Percentiles rank a stretch among this genome's conserved stretches.
These are phyloP conservation scores for Myxozyma monticola DNA, from an alignment of 805 yeast genomes.

Conservation along the genomic window DNA sequence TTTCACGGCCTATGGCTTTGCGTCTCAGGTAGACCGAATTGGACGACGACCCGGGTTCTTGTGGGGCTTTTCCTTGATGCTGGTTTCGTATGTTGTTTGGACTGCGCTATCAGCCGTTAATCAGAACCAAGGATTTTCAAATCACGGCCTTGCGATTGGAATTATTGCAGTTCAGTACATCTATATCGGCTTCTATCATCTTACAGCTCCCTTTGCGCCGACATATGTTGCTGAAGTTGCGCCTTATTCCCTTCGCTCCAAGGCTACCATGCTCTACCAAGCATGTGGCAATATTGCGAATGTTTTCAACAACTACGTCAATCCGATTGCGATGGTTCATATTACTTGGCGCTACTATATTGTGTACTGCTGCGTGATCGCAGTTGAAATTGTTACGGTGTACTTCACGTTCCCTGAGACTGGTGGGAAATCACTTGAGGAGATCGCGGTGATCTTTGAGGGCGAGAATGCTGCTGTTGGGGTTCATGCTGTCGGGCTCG, in stretches of 20 bases:
- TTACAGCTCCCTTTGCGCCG: slow-evolving; percentile 48
- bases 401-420: slow-evolving; percentile 47
- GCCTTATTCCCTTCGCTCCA: slow-evolving; percentile 40
- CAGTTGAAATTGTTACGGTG: slow-evolving; percentile 38
- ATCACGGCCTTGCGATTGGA: slow-evolving; percentile 47
- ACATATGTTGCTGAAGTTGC: slow-evolving; percentile 44
- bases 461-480: slow-evolving; percentile 6
- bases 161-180: slow-evolving; percentile 52
- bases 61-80: slow-evolving; percentile 43
- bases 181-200: slow-evolving; percentile 41
- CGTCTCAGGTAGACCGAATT: slow-evolving; percentile 36
- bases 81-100: slow-evolving; percentile 45
- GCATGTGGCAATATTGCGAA: slow-evolving; percentile 16
- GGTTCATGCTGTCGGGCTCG: slow-evolving; percentile 1
- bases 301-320: slow-evolving; percentile 39
- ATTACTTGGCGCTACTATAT: slow-evolving; percentile 49
- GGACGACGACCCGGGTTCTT: slow-evolving; percentile 29
- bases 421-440: slow-evolving; percentile 46
- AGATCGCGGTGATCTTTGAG: slow-evolving; percentile 38
- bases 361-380: slow-evolving; percentile 44
- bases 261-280: slow-evolving; percentile 39
- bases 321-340: slow-evolving; percentile 46
- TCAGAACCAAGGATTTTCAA: slow-evolving; percentile 45
- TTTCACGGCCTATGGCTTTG: slow-evolving; percentile 37
- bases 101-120: slow-evolving; percentile 50